Evolutionary conservation across 2,329 filamentous ascomycete genomes (phyloP).

Genomic region (Ascochyta rabiei): DNA sequence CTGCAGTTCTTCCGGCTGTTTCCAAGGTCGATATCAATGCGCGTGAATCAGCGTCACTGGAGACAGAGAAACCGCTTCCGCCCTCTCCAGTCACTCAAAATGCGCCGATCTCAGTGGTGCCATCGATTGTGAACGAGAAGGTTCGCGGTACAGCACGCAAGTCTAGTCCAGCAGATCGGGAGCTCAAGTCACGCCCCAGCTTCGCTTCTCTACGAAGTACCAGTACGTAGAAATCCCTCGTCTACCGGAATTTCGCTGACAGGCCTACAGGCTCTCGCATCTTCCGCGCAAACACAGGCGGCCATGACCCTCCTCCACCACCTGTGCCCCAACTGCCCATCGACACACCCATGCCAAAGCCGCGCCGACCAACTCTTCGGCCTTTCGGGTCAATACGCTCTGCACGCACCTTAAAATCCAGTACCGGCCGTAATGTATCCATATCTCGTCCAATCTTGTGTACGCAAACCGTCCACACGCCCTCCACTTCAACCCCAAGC

Average conservation of each 20-base stretch:
- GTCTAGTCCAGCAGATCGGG: neutral
- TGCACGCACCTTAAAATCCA: slow-evolving; percentile 8
- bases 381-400: slow-evolving; percentile 2
- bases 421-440: neutral
- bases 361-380: slow-evolving; percentile 1
- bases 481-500: neutral
- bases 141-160: neutral
- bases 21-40: neutral
- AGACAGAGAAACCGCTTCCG: neutral
- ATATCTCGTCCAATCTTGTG: slow-evolving; percentile 24
- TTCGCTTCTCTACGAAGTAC: slow-evolving; percentile 21
- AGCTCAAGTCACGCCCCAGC: slow-evolving; percentile 19
- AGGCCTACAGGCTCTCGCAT: slow-evolving; percentile 21
- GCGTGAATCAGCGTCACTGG: neutral
- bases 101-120: too few species aligned
- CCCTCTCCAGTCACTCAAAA: neutral
- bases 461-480: neutral
- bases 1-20: neutral
- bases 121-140: neutral
- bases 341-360: neutral
- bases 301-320: slow-evolving; percentile 16
- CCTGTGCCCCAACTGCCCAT: slow-evolving; percentile 24
- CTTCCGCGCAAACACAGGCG: slow-evolving; percentile 9
- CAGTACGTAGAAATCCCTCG: slow-evolving; percentile 8
- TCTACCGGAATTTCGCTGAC: neutral